Evolutionary conservation across 1,139 yeast species (phyloP).

Genomic region (Yamadazyma friedrichii): DNA sequence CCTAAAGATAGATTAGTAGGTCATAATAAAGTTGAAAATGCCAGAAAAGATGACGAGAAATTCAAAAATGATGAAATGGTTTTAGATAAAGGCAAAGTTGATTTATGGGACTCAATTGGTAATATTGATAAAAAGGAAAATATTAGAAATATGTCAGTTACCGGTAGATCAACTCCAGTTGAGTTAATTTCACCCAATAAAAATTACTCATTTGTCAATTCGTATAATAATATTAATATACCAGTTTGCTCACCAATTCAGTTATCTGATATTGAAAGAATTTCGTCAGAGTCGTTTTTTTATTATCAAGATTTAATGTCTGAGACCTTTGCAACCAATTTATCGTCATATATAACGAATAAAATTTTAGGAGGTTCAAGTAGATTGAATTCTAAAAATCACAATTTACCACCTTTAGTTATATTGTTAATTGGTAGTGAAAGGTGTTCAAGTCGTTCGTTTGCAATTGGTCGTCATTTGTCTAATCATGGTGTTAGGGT

Average conservation of each 20-base stretch:
- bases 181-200: constrained; percentile 8
- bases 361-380: constrained; percentile 68
- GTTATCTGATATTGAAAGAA: constrained; percentile 72
- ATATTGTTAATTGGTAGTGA: constrained; percentile 71
- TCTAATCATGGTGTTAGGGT: constrained; percentile 74
- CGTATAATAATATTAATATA: constrained; percentile 27
- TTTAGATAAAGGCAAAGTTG: constrained; percentile 42
- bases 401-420: constrained; percentile 78
- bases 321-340: constrained; percentile 74
- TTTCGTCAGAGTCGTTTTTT: constrained; percentile 54
- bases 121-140: constrained; percentile 11
- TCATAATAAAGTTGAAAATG: constrained; percentile 54
- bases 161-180: constrained; percentile 18
- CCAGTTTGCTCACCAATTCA: constrained; percentile 82
- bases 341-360: constrained; percentile 55
- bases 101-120: constrained; percentile 57
- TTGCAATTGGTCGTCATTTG: constrained; percentile 79
- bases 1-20: constrained; percentile 70
- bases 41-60: constrained; percentile 39
- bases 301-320: constrained; percentile 47
- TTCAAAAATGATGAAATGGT: constrained; percentile 78
- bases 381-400: constrained; percentile 58
- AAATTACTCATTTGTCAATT: constrained; percentile 12
- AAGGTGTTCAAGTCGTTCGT: constrained; percentile 71
- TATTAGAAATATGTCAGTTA: constrained; percentile 12